Evolutionary conservation across 2,329 filamentous ascomycete species (phyloP), one percentile per base, ranked within the genome.

Genomic region (Penicillium sclerotigenum): DNA sequence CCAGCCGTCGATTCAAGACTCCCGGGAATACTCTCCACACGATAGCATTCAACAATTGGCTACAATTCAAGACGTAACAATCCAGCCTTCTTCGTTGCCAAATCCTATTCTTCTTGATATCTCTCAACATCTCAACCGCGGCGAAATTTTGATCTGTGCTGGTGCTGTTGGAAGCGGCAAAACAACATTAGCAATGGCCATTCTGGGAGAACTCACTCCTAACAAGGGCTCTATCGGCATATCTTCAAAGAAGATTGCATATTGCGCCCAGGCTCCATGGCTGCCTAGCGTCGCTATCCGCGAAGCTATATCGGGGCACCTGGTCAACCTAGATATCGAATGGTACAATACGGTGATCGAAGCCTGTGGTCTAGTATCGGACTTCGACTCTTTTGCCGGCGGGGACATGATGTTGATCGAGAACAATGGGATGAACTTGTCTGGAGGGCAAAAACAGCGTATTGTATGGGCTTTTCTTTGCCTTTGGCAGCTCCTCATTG

Each of bases 141-240:
- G 33, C 16, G 33, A 36, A 16, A 40, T 40, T 40, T 14, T 40
- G 37, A 40, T 22, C 7, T 40, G 37, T 13, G 20, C 52, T 41
- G 52, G 52, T 18, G 10, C 43, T n/a, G 29, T 54, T 48, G 45
- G 52, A 31, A 48, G 43, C 14, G 52, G 42, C 16, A 54, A 54
- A 22, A 40, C 52, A 31, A 48, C 36, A 2, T 28, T 48, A 14
- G 45, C 37, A 20, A 47, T 40, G 45, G 20, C 45, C n/a, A 31
- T 47, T 34, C 52, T 54, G 1, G 52, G 42, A 18, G 43, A 54
- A 42, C 13, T n/a, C 1, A 42, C 31, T 28, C 2, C 14, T 37
- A 28, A 14, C 22, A 37, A 14, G 11, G 33, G 46, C 8, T 36
- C 14, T 10, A 47, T 47, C 18, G 37, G 2, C 5, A 1, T 37